These are phyloP conservation scores for Aspergillus clavatus DNA, from an alignment of 2,329 filamentous ascomycete genomes.

Conservation along the genomic window DNA sequence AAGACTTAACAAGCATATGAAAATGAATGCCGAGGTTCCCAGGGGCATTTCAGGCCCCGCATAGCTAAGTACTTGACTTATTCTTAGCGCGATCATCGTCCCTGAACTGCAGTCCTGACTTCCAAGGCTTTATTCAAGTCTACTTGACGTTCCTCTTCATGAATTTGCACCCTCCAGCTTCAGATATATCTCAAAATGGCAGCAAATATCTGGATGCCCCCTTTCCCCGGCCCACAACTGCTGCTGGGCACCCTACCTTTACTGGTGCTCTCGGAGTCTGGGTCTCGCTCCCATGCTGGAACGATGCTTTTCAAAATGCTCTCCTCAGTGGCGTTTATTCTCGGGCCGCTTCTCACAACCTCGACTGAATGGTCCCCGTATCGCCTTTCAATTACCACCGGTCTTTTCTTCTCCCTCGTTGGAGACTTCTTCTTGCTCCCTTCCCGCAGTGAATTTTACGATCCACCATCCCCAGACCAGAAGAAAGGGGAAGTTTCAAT, in stretches of 20 bases:
- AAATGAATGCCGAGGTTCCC: neutral
- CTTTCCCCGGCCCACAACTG: constrained; percentile 13
- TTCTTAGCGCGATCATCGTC: neutral
- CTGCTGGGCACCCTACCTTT: constrained; percentile 23
- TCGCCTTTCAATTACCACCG: constrained; percentile 17
- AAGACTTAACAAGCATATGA: neutral
- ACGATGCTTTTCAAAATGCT: constrained; percentile 27
- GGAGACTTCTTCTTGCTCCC: constrained; percentile 27
- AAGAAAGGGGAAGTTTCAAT: constrained; percentile 12
- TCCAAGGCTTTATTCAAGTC: neutral
- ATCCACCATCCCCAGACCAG: constrained; percentile 1
- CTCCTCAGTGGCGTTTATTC: constrained; percentile 25
- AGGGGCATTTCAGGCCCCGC: too few relatives aligned
- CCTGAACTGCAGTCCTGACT: neutral
- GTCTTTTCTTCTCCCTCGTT: constrained; percentile 21
- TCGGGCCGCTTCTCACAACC: constrained; percentile 17
- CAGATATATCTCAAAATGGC: neutral
- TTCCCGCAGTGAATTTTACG: constrained; percentile 19
- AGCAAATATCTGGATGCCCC: constrained; percentile 1
- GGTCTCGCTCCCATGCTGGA: constrained; percentile 20
- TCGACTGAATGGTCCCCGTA: constrained; percentile 18
- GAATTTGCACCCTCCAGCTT: neutral
- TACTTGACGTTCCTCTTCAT: neutral
- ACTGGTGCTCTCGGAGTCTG: constrained; percentile 22
- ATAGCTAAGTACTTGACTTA: too few relatives aligned